Evolutionary conservation across 768 basidiomycete species (phyloP), one percentile per base, ranked within the genome.

Genomic region (Crassisporium funariophilum): DNA sequence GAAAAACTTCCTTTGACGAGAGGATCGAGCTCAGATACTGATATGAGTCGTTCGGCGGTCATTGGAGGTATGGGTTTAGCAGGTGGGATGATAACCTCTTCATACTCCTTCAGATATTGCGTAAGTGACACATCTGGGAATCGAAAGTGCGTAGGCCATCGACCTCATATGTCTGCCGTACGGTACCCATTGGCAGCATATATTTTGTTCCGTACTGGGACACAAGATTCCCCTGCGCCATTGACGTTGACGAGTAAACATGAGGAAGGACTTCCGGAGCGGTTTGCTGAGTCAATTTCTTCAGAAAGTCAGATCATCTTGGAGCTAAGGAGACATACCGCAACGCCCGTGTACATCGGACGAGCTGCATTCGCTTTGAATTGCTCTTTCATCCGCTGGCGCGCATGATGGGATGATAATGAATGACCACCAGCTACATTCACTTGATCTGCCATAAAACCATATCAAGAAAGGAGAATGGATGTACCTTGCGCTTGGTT

Each of bases 51-150:
- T 63, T 98, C 97, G 4, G 75, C 73, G 4, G 64, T 59, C 40
- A 81, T 82, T 6, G 86, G 85, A 8, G 94, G 93, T 0, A 95
- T 76, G 2, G 82, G 73, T 52, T 71, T 84, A 0, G 92, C 80
- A 10, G 95, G 94, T 5, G 97, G 97, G 25, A 98, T 76, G 17
- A 83, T 76, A 13, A 97, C 88, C 72, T 98, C 95, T 65, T 95
- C 89, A 58, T 84, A 91, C 35, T 84, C 80, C 92, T 95, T 41
- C 13, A 24, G 33, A 13, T 46, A n/a, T 43, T 29, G n/a, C n/a
- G n/a, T 24, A 39, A 43, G 24, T 46, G 9, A 46, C 16, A 37
- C 5, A 23, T n/a, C n/a, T n/a, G n/a, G 33, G 9, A 20, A 29
- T 17, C 21, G 2, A 17, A 39, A 20, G 16, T 11, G 20, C 25